A percentile compares a stretch with the other conserved stretches of the same genome.
Conservation (phyloP, 176 grass and related monocot species). For the Oryza nivara region DNA sequence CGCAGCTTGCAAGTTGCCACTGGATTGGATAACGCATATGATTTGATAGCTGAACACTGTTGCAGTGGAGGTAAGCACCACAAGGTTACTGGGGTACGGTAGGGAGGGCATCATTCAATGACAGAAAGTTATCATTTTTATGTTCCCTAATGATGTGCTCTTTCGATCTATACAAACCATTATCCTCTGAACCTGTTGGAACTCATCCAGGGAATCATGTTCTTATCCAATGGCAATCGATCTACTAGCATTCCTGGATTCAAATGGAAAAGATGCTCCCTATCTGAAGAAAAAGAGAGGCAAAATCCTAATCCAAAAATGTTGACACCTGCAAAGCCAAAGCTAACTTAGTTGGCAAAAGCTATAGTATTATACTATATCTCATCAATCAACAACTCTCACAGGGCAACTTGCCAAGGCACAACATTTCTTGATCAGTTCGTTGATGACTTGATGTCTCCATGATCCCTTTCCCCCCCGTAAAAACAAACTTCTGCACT, state of each 20-base stretch:
- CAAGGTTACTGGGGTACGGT: background rate
- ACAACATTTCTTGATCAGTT: background rate
- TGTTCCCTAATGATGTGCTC: background rate
- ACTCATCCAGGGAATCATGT: background rate
- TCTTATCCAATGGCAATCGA: background rate
- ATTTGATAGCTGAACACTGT: constrained; percentile 9
- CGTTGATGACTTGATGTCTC: background rate
- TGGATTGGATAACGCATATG: background rate
- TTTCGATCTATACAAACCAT: background rate
- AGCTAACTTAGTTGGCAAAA: background rate
- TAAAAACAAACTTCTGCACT: background rate
- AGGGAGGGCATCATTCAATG: background rate
- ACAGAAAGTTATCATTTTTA: background rate
- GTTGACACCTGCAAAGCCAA: background rate
- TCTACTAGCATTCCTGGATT: background rate
- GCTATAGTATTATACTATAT: background rate
- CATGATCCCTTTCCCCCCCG: background rate
- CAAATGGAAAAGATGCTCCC: background rate
- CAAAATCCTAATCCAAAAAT: background rate
- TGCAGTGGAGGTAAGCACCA: background rate
- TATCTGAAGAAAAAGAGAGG: background rate
- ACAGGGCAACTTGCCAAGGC: background rate
- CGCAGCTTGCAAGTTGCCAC: background rate
- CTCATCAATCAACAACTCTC: background rate
- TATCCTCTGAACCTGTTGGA: background rate